These are phyloP conservation scores for Arctium minus DNA, from an alignment of 129 eudicot species.

Conservation along the genomic window DNA sequence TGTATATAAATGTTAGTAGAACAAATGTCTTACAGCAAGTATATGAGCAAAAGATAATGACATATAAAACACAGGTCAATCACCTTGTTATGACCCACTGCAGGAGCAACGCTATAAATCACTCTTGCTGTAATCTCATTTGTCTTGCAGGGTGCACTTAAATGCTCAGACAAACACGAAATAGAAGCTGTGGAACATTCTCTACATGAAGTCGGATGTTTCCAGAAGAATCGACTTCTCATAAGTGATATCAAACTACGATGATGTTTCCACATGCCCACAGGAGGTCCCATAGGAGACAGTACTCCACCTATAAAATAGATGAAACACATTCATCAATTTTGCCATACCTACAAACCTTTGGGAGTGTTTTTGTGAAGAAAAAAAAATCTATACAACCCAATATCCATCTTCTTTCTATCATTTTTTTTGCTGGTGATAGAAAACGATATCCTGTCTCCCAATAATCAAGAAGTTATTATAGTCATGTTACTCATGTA, in stretches of 20 bases:
- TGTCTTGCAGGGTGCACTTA: slow-evolving; percentile 15
- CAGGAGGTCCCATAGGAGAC: slow-evolving; percentile 5
- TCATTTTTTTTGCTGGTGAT: background rate
- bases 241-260: slow-evolving; percentile 1
- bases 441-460: background rate
- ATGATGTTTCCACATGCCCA: slow-evolving; percentile 1
- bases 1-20: too few species aligned
- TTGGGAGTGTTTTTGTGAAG: background rate
- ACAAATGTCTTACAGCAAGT: too few species aligned
- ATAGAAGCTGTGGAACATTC: slow-evolving; percentile 13
- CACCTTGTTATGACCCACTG: slow-evolving; percentile 94
- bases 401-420: background rate
- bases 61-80: background rate
- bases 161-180: slow-evolving; percentile 42
- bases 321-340: background rate
- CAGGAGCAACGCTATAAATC: slow-evolving; percentile 82
- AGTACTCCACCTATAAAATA: slow-evolving; percentile 22
- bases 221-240: slow-evolving; percentile 2
- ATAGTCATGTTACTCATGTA: too few species aligned
- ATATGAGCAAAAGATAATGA: background rate
- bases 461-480: background rate
- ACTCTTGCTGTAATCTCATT: slow-evolving; percentile 50
- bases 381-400: background rate
- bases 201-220: slow-evolving; percentile 1
- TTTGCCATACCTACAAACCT: background rate